These are phyloP conservation scores for Hypomyces perniciosus DNA, from an alignment of 2,329 filamentous ascomycete species.

Conservation along the genomic window DNA sequence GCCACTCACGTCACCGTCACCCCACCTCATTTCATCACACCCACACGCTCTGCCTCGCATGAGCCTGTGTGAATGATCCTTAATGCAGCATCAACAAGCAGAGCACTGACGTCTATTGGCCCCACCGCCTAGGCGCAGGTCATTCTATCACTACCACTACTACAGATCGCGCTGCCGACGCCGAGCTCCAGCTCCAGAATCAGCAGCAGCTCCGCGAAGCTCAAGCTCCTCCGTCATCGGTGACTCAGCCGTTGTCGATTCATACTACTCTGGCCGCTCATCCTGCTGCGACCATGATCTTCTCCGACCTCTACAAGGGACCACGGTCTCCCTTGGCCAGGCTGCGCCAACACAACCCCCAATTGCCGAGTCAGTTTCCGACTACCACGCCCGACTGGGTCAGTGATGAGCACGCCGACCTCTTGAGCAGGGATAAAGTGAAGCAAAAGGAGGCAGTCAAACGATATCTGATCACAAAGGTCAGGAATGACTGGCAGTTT, in stretches of 20 bases:
- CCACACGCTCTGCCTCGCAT: neutral
- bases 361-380: slow-evolving; percentile 25
- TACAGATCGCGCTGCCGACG: neutral
- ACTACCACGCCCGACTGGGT: slow-evolving; percentile 28
- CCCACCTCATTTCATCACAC: too few relatives aligned
- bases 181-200: neutral
- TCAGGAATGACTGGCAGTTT: slow-evolving; percentile 57
- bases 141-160: neutral
- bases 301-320: slow-evolving; percentile 54
- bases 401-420: slow-evolving; percentile 53
- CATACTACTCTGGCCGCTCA: neutral
- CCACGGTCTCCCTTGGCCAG: slow-evolving; percentile 48
- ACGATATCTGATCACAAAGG: slow-evolving; percentile 46
- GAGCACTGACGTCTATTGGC: neutral
- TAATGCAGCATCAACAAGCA: neutral
- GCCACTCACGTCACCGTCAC: too few relatives aligned
- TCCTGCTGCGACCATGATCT: slow-evolving; percentile 40
- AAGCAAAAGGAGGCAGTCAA: slow-evolving; percentile 59
- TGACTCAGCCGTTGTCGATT: neutral
- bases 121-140: neutral
- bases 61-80: neutral
- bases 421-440: slow-evolving; percentile 55
- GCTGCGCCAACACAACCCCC: slow-evolving; percentile 36
- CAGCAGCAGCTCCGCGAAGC: neutral
- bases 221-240: neutral